These are phyloP conservation scores for Volvox carteri DNA, from an alignment of 163 green algal species.

Conservation along the genomic window DNA sequence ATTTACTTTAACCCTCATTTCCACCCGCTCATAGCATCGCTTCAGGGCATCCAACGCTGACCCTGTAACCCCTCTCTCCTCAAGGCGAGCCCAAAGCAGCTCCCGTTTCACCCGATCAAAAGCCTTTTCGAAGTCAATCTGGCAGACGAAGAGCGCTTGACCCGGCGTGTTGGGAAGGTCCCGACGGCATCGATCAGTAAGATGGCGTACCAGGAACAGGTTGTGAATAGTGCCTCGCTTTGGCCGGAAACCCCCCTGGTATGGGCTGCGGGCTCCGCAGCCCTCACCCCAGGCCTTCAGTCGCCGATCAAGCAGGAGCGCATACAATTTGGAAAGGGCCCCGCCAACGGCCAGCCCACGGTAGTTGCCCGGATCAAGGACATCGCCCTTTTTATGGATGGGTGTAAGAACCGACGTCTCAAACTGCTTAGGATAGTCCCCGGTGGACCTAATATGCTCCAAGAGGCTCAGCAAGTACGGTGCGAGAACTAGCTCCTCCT, in stretches of 20 bases:
- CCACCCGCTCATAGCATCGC: neutral
- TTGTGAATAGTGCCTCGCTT: neutral
- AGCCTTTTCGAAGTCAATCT: neutral
- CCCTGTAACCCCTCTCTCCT: neutral
- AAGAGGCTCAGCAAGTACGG: neutral
- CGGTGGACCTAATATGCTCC: constrained; percentile 5
- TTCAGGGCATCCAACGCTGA: neutral
- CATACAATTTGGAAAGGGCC: neutral
- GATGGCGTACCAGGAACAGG: neutral
- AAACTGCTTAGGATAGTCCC: constrained; percentile 7
- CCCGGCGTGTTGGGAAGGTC: neutral
- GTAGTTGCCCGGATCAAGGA: neutral
- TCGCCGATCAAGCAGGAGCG: neutral
- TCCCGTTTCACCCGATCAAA: neutral
- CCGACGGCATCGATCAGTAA: neutral
- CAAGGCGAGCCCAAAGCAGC: neutral
- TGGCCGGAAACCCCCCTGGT: neutral
- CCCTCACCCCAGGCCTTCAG: neutral
- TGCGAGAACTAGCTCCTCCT: neutral
- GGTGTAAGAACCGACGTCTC: neutral
- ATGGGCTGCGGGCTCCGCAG: neutral
- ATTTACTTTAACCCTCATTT: neutral
- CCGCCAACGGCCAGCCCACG: neutral
- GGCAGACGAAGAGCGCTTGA: neutral
- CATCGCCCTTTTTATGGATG: neutral